Evolutionary conservation across 495 filamentous ascomycete species (phyloP).

Genomic region (Stereocaulon alpinum): DNA sequence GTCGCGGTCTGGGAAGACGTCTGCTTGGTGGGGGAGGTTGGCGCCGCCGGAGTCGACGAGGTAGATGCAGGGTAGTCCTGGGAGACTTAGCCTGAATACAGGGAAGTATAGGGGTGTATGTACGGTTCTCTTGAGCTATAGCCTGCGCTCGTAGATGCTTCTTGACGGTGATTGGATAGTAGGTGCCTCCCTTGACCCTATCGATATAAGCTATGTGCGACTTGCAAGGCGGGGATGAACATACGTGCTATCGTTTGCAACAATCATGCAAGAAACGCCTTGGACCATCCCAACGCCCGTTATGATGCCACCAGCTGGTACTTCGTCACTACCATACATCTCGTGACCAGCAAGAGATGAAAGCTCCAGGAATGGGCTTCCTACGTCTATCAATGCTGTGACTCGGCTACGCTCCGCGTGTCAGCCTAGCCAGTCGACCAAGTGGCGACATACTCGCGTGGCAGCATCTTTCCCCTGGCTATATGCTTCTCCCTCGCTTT

Average conservation of each 20-base stretch:
- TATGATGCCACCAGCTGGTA: conserved; percentile 81
- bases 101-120: not conserved
- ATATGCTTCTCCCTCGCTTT: conserved; percentile 88
- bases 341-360: conserved; percentile 79
- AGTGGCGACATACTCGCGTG: conserved; percentile 49
- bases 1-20: conserved; percentile 91
- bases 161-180: conserved; percentile 96
- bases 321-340: conserved; percentile 78
- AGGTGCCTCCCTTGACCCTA: conserved; percentile 92
- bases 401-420: conserved; percentile 43
- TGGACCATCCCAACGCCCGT: conserved; percentile 86
- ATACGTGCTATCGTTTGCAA: conserved; percentile 94
- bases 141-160: conserved; percentile 92
- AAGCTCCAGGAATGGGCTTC: conserved; percentile 84
- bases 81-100: not conserved
- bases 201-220: conserved; percentile 7
- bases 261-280: conserved; percentile 85
- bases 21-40: conserved; percentile 90
- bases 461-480: conserved; percentile 84
- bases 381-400: conserved; percentile 76
- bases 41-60: conserved; percentile 94
- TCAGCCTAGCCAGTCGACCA: conserved; percentile 5
- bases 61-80: conserved; percentile 77
- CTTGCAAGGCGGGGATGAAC: too few species aligned
- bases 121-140: conserved; percentile 78